A percentile compares a stretch with the other conserved stretches of the same genome.
phyloP scores from a whole-genome alignment of 352 stramenopile genomes.

The Phytophthora pluvialis region DNA sequence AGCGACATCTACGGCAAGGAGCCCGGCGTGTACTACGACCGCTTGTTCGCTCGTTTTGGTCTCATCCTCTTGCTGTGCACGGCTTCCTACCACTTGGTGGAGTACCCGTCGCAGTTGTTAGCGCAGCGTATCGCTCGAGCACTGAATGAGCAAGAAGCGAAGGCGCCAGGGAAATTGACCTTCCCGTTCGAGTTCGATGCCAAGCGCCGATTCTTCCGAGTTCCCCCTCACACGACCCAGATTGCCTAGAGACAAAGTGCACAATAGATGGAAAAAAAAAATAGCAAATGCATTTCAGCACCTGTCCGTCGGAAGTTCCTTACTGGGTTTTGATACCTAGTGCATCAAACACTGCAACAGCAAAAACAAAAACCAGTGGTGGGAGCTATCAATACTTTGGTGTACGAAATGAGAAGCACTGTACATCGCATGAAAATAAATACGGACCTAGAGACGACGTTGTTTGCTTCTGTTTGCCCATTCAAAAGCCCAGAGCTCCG shows the following conservation, averaged over 20 bases:
- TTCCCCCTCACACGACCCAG: constrained; percentile 15
- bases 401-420: constrained; percentile 1
- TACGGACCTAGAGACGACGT: background rate
- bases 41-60: constrained; percentile 40
- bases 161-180: background rate
- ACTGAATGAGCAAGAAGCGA: constrained; percentile 32
- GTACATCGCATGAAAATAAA: constrained; percentile 22
- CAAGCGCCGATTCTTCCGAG: constrained; percentile 16
- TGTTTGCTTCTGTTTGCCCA: background rate
- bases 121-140: constrained; percentile 38
- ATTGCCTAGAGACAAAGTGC: constrained; percentile 23
- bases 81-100: constrained; percentile 47
- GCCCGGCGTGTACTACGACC: constrained; percentile 35
- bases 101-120: constrained; percentile 56
- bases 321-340: too few relatives aligned
- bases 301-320: too few relatives aligned
- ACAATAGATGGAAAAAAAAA: constrained; percentile 19
- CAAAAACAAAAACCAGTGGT: too few relatives aligned
- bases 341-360: too few relatives aligned
- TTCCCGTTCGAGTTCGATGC: constrained; percentile 17
- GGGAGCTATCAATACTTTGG: constrained; percentile 13
- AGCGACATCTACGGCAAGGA: constrained; percentile 32
- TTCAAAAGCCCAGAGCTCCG: background rate
- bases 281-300: background rate
- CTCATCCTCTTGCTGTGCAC: constrained; percentile 41